Base-by-base conservation (phyloP, 2,329 filamentous ascomycete species). In the Aspergillus spinulosporus region DNA sequence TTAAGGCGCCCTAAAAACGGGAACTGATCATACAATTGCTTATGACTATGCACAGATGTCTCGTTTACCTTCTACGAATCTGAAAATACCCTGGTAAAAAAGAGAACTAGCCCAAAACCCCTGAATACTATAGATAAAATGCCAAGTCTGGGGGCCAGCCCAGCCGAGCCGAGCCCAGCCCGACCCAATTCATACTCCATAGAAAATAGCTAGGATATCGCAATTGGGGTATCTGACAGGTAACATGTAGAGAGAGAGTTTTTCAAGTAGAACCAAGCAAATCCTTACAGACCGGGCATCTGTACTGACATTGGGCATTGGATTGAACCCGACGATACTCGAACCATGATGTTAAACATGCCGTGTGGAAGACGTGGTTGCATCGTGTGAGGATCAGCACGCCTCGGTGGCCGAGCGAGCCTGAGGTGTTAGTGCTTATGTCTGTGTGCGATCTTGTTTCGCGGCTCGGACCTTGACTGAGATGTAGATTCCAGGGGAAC, bases 271-370 rank as follows among this genome's bases (percentile, higher is more conserved):
- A 9, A 57, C 60, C 50, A 66, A 70, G 15, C 60, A 62, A 21
- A 64, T 60, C 58, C 69, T 67, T 6, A 56, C 69, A 71, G 9
- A 68, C 63, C 32, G 69, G 69, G 53, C 69, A 71, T 12, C 57
- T 63, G 51, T 68, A 69, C 42, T 59, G 64, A 8, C 5, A n/a
- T 6, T 21, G 11, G 11, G 37, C 37, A 8, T 15, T 5, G 37
- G n/a, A 8, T 14, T 40, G 14, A 6, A 5, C 14, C 39, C 14
- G 39, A 28, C 62, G 59, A 51, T 69, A 67, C 49, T 67, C 58
- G 53, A 68, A 67, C 68, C 67, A 71, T 37, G 67, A 66, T 9
- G 60, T 62, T 14, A 71, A 59, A 62, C 69, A 71, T 2, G 56
- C 42, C 2, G 62, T 45, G 43, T 71, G 69, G 34, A 71, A 71